Evolutionary conservation across 108 stramenopile species (phyloP).

Genomic region (Pseudonitzschia multiseries): DNA sequence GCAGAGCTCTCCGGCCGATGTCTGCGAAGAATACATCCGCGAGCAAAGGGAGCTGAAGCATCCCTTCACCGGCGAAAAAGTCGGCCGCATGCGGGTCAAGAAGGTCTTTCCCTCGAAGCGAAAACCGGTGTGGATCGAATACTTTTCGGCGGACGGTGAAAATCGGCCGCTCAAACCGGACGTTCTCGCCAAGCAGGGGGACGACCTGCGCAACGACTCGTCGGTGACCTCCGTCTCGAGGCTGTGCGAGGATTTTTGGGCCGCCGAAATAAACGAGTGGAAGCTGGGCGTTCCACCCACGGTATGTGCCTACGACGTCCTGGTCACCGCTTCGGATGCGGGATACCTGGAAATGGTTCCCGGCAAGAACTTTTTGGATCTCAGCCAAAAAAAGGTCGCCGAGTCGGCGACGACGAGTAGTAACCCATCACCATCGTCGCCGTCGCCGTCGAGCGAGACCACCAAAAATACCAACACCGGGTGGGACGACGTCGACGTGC

Average conservation of each 20-base stretch:
- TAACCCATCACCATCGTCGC: neutral
- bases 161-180: conserved; percentile 5
- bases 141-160: neutral
- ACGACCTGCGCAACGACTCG: conserved; percentile 2
- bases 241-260: conserved; percentile 4
- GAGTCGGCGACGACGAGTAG: neutral
- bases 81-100: conserved; percentile 8
- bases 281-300: conserved; percentile 1
- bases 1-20: conserved; percentile 2
- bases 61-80: conserved; percentile 9
- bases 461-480: neutral
- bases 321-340: conserved; percentile 1
- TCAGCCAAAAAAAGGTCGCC: neutral
- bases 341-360: conserved; percentile 17
- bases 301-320: conserved; percentile 7
- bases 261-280: neutral
- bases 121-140: conserved; percentile 13
- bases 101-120: conserved; percentile 14
- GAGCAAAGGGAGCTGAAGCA: neutral
- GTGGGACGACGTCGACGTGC: neutral
- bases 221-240: neutral
- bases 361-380: conserved; percentile 8
- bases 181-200: conserved; percentile 10
- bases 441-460: neutral
- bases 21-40: neutral